phyloP scores from a whole-genome alignment of 176 grass and related monocot genomes.

The Musa schizocarpa region DNA sequence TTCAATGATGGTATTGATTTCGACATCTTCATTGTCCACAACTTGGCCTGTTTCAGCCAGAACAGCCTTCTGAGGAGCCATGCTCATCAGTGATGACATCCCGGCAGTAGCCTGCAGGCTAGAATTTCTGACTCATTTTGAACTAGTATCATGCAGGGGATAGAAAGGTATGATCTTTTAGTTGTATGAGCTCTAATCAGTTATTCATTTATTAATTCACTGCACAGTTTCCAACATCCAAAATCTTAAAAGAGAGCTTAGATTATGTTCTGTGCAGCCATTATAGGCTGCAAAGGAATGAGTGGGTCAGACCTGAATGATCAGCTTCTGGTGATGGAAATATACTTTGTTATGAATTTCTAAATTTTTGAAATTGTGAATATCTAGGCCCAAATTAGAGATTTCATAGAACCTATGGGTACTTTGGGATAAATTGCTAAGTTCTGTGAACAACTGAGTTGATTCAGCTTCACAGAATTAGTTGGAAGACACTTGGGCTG shows the following conservation, averaged over 20 bases:
- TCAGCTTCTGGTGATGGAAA: no score
- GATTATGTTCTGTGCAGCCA: neutral
- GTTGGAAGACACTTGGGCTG: no score
- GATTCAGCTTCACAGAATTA: no score
- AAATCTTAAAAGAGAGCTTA: neutral
- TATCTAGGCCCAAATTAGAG: no score
- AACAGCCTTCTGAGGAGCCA: slow-evolving; percentile 41
- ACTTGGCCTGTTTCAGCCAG: slow-evolving; percentile 31
- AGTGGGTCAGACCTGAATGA: no score
- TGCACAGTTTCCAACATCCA: neutral
- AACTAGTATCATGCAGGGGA: neutral
- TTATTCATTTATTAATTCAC: neutral
- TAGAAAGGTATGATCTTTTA: no score
- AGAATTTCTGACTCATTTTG: neutral
- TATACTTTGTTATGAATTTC: no score
- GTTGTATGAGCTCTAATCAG: neutral
- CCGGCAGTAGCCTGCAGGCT: slow-evolving; percentile 35
- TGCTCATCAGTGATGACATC: slow-evolving; percentile 49
- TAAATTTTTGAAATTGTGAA: no score
- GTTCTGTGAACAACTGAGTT: no score
- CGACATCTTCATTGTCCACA: slow-evolving; percentile 28
- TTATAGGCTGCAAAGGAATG: no score
- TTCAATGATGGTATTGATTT: slow-evolving; percentile 25
- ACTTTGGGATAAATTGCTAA: no score
- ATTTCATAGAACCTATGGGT: no score